Conservation (phyloP, 2,329 filamentous ascomycete species). For the Xylariaceae sp. region DNA sequence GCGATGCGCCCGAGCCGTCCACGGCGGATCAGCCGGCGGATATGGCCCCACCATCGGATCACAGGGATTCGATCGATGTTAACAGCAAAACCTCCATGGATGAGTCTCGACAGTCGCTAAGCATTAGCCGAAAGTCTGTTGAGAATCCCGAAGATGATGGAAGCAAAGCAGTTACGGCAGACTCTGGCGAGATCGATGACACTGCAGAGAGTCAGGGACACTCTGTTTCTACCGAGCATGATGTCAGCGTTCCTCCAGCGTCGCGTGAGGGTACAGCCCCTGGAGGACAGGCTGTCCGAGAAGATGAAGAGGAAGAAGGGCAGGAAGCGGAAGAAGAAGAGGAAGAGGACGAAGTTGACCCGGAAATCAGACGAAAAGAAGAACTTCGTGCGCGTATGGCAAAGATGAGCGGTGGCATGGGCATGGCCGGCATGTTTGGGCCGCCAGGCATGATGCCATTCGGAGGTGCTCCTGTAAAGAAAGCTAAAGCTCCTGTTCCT, state of each 20-base stretch:
- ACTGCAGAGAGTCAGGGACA: conserved; percentile 58
- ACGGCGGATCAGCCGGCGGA: conserved; percentile 34
- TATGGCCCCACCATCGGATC: conserved; percentile 39
- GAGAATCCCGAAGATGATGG: conserved; percentile 48
- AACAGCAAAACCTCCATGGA: conserved; percentile 49
- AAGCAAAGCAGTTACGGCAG: conserved; percentile 61
- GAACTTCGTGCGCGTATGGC: conserved; percentile 94
- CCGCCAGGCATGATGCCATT: conserved; percentile 62
- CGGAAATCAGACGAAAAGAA: conserved; percentile 77
- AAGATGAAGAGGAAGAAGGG: conserved; percentile 58
- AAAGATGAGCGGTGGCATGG: conserved; percentile 95
- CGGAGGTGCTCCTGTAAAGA: conserved; percentile 46
- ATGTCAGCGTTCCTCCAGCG: conserved; percentile 56
- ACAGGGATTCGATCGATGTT: conserved; percentile 44
- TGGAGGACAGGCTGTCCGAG: conserved; percentile 38
- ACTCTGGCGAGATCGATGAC: conserved; percentile 59
- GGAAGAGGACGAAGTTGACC: conserved; percentile 80
- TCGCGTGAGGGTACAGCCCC: conserved; percentile 36
- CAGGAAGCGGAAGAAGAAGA: conserved; percentile 77
- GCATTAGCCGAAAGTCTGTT: conserved; percentile 50
- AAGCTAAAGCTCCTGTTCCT: conserved; percentile 46
- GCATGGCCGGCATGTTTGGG: conserved; percentile 83
- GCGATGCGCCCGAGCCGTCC: conserved; percentile 32
- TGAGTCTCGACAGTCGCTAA: conserved; percentile 39
- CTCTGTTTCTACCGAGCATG: conserved; percentile 53